These are phyloP conservation scores for Mycena venus DNA, from an alignment of 768 basidiomycete genomes.

Conservation along the genomic window DNA sequence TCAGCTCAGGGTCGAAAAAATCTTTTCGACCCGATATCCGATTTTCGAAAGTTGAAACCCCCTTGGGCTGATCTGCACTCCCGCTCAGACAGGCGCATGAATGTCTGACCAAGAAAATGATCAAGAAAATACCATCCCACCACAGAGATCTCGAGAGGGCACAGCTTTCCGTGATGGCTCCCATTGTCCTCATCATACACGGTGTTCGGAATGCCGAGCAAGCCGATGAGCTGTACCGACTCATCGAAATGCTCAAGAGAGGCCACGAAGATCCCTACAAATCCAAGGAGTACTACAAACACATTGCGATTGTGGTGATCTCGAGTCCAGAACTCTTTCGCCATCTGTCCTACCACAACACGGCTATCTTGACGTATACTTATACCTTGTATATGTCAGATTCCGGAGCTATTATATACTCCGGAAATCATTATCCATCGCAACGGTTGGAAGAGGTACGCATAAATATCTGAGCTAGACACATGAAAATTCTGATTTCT, in stretches of 20 bases:
- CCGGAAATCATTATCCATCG: background rate
- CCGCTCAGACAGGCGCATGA: no score
- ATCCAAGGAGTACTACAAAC: background rate
- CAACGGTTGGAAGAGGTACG: background rate
- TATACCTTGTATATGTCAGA: background rate
- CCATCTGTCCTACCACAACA: background rate
- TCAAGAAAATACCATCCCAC: background rate
- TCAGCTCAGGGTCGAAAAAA: no score
- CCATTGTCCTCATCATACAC: background rate
- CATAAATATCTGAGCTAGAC: background rate
- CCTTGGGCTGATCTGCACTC: no score
- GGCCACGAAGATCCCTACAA: no score
- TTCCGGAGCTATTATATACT: background rate
- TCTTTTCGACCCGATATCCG: no score
- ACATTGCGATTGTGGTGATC: background rate
- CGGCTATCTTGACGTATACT: background rate
- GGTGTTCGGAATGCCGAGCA: background rate
- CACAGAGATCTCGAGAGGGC: background rate
- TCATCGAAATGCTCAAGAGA: background rate
- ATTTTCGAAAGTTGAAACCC: no score
- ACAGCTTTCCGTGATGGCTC: background rate
- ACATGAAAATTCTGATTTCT: background rate
- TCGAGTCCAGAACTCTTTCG: background rate
- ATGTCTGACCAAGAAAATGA: no score
- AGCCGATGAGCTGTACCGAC: background rate